Conservation (phyloP, 768 basidiomycete species). For the Macrolepiota fuliginosa region DNA sequence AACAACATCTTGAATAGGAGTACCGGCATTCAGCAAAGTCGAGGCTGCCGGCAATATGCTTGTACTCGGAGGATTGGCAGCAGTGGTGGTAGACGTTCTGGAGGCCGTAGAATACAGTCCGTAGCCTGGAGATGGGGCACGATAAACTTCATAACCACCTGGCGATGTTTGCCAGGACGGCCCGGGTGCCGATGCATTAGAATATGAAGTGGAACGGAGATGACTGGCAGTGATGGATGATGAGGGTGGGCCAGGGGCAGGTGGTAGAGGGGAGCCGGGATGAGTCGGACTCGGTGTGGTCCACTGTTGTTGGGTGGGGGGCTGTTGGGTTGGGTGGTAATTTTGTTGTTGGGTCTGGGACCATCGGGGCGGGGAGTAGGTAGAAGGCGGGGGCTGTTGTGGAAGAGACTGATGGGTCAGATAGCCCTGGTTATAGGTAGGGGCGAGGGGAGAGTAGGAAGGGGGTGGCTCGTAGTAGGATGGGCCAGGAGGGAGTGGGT, state of each 20-base stretch:
- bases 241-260: conserved; percentile 12
- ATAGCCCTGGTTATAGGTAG: conserved; percentile 32
- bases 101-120: conserved; percentile 23
- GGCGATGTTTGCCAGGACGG: conserved; percentile 9
- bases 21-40: neutral
- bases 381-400: conserved; percentile 27
- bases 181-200: conserved; percentile 2
- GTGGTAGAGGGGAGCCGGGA: conserved; percentile 26
- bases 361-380: conserved; percentile 43
- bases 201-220: conserved; percentile 8
- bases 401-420: conserved; percentile 35
- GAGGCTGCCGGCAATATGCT: conserved; percentile 25
- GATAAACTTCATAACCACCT: conserved; percentile 15
- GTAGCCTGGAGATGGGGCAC: conserved; percentile 30
- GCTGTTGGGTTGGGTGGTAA: neutral
- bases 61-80: conserved; percentile 32
- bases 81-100: conserved; percentile 16
- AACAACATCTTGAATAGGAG: conserved; percentile 37
- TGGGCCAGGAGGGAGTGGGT: conserved; percentile 30
- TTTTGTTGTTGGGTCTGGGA: conserved; percentile 22
- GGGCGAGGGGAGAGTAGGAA: conserved; percentile 37
- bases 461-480: conserved; percentile 40
- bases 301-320: conserved; percentile 7
- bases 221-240: conserved; percentile 4
- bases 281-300: conserved; percentile 22